Evolutionary conservation across 139 green algal genomes (phyloP), one percentile per base, ranked within the genome.

Genomic region (Micromonas pusilla): DNA sequence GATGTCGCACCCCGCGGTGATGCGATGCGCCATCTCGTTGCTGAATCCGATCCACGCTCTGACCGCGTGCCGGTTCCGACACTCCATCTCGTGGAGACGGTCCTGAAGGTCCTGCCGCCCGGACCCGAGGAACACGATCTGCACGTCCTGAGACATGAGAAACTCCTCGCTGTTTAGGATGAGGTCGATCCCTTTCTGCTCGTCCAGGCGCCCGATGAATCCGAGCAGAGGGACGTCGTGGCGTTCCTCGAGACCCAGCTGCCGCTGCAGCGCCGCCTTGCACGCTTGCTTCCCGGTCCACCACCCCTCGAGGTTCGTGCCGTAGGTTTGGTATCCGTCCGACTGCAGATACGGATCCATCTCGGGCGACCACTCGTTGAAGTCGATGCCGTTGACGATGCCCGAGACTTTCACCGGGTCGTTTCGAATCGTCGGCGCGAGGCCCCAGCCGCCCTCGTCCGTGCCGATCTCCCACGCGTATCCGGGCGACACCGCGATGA

Each of bases 141-240:
- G 95, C 26, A 86, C 83, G 28, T 87, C 80, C 52, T 85, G 83
- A 2, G 64, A 16, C 64, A 80, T 83, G 31, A 87, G 38, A 68
- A 74, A 87, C 26, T 60, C 87, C 81, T 91, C 92, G 1, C 72
- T 38, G 63, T 88, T 60, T 1, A 84, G 74, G 79, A 99, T 97
- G 2, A 99, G 86, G 86, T 99, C 95, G 67, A 98, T 91, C 2
- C 95, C 95, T 88, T 99, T 98, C 87, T 98, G 94, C 67, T 86
- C 80, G 77, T 89, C 85, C 32, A 89, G 72, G n/a, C 83, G 73
- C 3, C 85, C 85, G 33, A 89, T 87, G 83, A 89, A 89, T 25
- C 80, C 85, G 19, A 89, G 53, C 53, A 89, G 37, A 16, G 83
- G 83, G 34, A 90, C 81, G 76, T 96, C 78, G 0, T 93, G 80